These are phyloP conservation scores for Trichoderma breve DNA, from an alignment of 2,329 filamentous ascomycete genomes.

Conservation along the genomic window DNA sequence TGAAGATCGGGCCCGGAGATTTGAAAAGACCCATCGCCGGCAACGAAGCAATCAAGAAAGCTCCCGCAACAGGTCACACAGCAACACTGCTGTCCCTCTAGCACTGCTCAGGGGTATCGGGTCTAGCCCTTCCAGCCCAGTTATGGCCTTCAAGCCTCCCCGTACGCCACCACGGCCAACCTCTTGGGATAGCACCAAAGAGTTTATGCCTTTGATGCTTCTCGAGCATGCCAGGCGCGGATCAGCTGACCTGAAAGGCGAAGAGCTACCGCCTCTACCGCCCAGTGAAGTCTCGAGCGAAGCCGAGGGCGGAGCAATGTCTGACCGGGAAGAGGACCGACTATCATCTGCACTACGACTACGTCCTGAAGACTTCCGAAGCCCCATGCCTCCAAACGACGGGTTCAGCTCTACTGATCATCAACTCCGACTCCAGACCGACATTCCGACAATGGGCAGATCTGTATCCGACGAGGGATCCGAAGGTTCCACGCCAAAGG, in stretches of 20 bases:
- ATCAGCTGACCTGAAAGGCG: constrained; percentile 32
- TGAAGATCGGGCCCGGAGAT: constrained; percentile 43
- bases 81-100: constrained; percentile 58
- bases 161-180: constrained; percentile 46
- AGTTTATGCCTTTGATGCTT: constrained; percentile 79
- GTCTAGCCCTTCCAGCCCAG: constrained; percentile 44
- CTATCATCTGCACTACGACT: constrained; percentile 32
- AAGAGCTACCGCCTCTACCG: constrained; percentile 49
- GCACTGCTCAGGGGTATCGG: constrained; percentile 52
- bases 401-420: constrained; percentile 17
- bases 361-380: constrained; percentile 29
- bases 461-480: constrained; percentile 55
- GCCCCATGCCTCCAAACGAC: constrained; percentile 4
- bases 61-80: constrained; percentile 44
- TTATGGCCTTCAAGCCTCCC: constrained; percentile 35
- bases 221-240: constrained; percentile 60
- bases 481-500: constrained; percentile 67
- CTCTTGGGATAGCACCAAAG: constrained; percentile 63
- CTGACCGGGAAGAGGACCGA: constrained; percentile 22
- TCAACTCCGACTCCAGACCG: constrained; percentile 44
- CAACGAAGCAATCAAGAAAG: constrained; percentile 48
- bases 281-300: constrained; percentile 40
- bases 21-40: constrained; percentile 46
- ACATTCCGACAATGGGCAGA: constrained; percentile 30
- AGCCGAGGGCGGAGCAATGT: constrained; percentile 22